These are phyloP conservation scores for Enterospora canceri DNA, from an alignment of 371 early-diverging fungal species.

Conservation along the genomic window DNA sequence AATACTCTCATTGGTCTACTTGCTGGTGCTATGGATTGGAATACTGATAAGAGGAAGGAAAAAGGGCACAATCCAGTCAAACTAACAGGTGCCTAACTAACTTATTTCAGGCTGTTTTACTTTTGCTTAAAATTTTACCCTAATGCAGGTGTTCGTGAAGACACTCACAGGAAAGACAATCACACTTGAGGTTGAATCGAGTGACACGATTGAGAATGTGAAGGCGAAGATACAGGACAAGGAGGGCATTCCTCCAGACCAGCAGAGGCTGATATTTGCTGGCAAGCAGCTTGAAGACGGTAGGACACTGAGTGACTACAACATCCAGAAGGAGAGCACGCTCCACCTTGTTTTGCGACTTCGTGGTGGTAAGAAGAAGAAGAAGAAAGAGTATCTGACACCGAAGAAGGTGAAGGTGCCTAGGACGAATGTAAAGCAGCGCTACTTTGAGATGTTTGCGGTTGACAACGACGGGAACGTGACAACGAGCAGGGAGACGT, in stretches of 20 bases:
- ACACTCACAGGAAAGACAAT: slow-evolving; percentile 94
- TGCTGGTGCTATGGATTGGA: no score
- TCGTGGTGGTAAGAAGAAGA: slow-evolving; percentile 49
- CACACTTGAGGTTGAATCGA: slow-evolving; percentile 85
- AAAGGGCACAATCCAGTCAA: no score
- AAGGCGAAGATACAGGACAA: slow-evolving; percentile 94
- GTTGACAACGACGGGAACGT: slow-evolving; percentile 78
- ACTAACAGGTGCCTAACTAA: no score
- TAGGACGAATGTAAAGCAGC: slow-evolving; percentile 68
- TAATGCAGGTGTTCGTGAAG: slow-evolving; percentile 82
- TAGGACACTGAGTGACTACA: slow-evolving; percentile 61
- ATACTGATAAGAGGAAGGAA: no score
- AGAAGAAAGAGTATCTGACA: slow-evolving; percentile 54
- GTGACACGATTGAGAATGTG: slow-evolving; percentile 82
- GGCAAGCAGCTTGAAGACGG: slow-evolving; percentile 89
- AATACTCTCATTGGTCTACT: no score
- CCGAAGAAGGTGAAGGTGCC: slow-evolving; percentile 50
- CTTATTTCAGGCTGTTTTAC: neutral
- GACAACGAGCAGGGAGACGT: slow-evolving; percentile 84
- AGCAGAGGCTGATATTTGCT: slow-evolving; percentile 97
- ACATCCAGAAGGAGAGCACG: slow-evolving; percentile 87
- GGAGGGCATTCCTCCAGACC: slow-evolving; percentile 97
- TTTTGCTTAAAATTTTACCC: slow-evolving; percentile 20
- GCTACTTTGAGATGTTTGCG: slow-evolving; percentile 80
- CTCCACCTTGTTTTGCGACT: slow-evolving; percentile 82